A percentile compares a stretch with the other conserved stretches of the same genome.
Conservation (phyloP, 768 basidiomycete species). For the Mycena olivaceomarginata region DNA sequence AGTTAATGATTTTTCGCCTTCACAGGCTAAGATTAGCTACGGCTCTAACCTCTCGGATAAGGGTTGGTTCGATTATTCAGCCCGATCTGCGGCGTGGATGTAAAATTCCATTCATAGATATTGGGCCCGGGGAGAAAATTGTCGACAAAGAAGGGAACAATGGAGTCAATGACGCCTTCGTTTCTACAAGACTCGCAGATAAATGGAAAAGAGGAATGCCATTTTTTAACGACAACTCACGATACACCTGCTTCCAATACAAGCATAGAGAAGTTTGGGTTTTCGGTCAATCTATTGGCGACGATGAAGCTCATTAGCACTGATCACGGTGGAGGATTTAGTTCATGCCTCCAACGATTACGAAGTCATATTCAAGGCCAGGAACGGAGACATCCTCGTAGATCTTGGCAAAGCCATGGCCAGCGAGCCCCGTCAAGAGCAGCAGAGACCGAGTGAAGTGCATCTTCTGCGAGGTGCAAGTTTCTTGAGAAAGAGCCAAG, state of each 20-base stretch:
- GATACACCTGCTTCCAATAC: not conserved
- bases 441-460: too few relatives aligned
- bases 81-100: not conserved
- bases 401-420: not conserved
- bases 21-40: too few relatives aligned
- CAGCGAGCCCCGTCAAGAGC: not conserved
- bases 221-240: not conserved
- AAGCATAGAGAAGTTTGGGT: not conserved
- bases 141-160: not conserved
- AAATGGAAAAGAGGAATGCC: too few relatives aligned
- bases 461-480: too few relatives aligned
- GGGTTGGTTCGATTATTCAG: not conserved
- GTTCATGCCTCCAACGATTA: not conserved
- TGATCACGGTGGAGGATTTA: not conserved
- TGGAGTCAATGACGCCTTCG: constrained; percentile 3
- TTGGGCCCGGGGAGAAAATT: not conserved
- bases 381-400: not conserved
- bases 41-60: not conserved
- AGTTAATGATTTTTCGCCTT: not conserved
- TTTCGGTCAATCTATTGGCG: not conserved
- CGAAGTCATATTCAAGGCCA: not conserved
- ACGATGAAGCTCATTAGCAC: not conserved
- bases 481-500: too few relatives aligned
- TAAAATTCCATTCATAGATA: constrained; percentile 13
- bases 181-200: too few relatives aligned